These are phyloP conservation scores for Zoysia japonica DNA, from an alignment of 176 grass and related monocot species.

Conservation along the genomic window DNA sequence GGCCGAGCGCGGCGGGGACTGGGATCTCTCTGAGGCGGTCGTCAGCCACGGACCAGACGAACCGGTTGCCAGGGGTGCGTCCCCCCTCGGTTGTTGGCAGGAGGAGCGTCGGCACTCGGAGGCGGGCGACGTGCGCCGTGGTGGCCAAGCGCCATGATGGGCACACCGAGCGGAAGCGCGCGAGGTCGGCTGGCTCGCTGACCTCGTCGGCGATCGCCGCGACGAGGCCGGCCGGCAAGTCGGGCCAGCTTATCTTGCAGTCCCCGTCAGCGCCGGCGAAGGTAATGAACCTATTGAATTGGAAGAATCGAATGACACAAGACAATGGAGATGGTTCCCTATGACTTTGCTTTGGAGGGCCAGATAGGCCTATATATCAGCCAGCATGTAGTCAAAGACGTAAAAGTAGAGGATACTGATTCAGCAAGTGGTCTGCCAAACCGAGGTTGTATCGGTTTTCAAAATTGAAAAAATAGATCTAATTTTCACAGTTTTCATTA, in stretches of 20 bases:
- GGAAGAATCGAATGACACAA: background rate
- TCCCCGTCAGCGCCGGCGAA: too few relatives aligned
- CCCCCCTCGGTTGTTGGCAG: background rate
- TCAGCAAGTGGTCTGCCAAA: too few relatives aligned
- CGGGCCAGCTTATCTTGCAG: background rate
- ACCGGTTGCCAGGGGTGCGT: background rate
- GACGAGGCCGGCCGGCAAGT: background rate
- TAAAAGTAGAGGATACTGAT: too few relatives aligned
- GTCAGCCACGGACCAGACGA: background rate
- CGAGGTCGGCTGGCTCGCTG: background rate
- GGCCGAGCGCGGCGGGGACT: background rate
- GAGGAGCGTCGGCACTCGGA: background rate
- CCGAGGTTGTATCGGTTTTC: too few relatives aligned
- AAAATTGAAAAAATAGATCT: too few relatives aligned
- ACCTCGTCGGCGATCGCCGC: background rate
- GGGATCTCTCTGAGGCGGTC: background rate
- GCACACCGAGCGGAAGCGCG: slow-evolving; percentile 25
- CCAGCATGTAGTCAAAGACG: too few relatives aligned
- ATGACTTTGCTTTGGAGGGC: too few relatives aligned
- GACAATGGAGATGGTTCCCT: background rate
- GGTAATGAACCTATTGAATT: background rate
- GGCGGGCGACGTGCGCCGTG: background rate
- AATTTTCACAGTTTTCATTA: too few relatives aligned
- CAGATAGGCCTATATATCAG: too few relatives aligned
- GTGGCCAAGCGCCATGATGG: slow-evolving; percentile 15